Conservation (phyloP, 2,329 filamentous ascomycete species). For the Phialophora tarda region DNA sequence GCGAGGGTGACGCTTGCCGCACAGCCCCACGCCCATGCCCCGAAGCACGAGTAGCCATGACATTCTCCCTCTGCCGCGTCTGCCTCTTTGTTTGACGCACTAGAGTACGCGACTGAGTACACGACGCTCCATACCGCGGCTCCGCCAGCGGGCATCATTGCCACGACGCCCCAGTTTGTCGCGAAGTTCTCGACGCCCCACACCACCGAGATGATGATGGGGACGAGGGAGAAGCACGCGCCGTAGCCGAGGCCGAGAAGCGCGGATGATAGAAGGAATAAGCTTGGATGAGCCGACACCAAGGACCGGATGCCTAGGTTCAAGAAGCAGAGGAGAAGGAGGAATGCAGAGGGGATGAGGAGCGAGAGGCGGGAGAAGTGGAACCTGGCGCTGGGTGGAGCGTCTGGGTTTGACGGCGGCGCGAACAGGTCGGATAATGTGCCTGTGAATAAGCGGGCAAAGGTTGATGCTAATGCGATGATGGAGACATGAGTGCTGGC, state of each 20-base stretch:
- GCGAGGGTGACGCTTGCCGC: conserved; percentile 77
- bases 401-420: conserved; percentile 51
- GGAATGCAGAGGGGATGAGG: conserved; percentile 73
- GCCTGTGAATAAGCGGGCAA: conserved; percentile 88
- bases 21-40: conserved; percentile 81
- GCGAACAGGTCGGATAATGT: conserved; percentile 88
- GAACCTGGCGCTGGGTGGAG: conserved; percentile 40
- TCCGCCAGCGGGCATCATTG: conserved; percentile 85
- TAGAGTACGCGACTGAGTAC: conserved; percentile 66
- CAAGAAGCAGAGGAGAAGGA: conserved; percentile 77
- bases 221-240: conserved; percentile 84
- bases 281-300: conserved; percentile 75
- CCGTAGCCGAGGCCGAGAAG: conserved; percentile 91
- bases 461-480: conserved; percentile 85
- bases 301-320: conserved; percentile 76
- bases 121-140: conserved; percentile 88
- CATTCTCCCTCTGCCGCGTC: conserved; percentile 64
- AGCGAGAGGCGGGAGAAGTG: conserved; percentile 78
- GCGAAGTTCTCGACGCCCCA: conserved; percentile 99
- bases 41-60: conserved; percentile 82
- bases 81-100: conserved; percentile 35
- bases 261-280: conserved; percentile 85
- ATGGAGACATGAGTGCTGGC: conserved; percentile 86
- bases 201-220: conserved; percentile 93
- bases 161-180: conserved; percentile 96